These are phyloP conservation scores for Parasitella parasitica DNA, from an alignment of 371 early-diverging fungal genomes.

Conservation along the genomic window DNA sequence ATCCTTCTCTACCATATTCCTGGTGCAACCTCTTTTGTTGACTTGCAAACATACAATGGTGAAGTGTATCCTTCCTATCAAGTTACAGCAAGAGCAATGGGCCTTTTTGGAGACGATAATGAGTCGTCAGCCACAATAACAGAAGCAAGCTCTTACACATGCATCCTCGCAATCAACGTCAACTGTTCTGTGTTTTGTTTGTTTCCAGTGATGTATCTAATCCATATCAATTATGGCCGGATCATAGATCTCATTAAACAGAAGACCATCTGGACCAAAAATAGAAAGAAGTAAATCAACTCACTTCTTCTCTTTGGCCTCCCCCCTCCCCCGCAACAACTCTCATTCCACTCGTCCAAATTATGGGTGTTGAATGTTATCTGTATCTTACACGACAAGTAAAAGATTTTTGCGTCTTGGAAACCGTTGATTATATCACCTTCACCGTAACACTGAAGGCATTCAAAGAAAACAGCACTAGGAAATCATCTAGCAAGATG, in stretches of 20 bases:
- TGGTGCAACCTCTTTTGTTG: not conserved
- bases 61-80: not conserved
- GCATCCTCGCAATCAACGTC: not conserved
- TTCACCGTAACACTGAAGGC: constrained; percentile 4
- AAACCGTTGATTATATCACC: constrained; percentile 1
- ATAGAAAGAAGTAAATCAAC: no score
- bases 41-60: not conserved
- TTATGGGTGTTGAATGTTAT: constrained; percentile 13
- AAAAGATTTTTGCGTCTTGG: constrained; percentile 8
- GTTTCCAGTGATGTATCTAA: constrained; percentile 4
- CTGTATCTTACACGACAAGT: constrained; percentile 3
- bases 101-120: not conserved
- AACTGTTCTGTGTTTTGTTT: constrained; percentile 17
- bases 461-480: constrained; percentile 3
- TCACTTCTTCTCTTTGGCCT: constrained; percentile 10
- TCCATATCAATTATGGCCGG: not conserved
- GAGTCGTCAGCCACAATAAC: not conserved
- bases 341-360: constrained; percentile 9
- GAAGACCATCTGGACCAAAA: no score
- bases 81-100: not conserved
- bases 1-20: not conserved
- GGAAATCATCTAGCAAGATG: constrained; percentile 10
- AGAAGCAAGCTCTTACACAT: not conserved
- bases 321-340: not conserved
- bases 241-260: no score